These are phyloP conservation scores for Exophiala bonariae DNA, from an alignment of 2,329 filamentous ascomycete species.

Conservation along the genomic window DNA sequence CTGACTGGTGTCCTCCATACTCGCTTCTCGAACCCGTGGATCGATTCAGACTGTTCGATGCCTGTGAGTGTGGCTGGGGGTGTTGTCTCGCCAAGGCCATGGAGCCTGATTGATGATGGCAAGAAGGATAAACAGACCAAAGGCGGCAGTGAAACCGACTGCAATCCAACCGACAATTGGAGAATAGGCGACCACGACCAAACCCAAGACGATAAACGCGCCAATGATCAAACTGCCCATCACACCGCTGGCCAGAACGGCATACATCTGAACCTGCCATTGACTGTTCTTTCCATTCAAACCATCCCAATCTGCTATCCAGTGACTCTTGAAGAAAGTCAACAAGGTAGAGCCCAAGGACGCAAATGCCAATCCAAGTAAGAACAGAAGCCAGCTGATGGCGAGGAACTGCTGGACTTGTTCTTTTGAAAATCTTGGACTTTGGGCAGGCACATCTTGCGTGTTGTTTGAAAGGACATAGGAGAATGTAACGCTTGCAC, in stretches of 20 bases:
- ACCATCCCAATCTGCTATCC: conserved; percentile 29
- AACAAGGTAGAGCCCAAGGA: conserved; percentile 27
- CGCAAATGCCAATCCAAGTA: conserved; percentile 28
- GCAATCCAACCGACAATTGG: conserved; percentile 28
- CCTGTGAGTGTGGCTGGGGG: not conserved
- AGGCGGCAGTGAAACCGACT: conserved; percentile 26
- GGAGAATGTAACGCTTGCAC: conserved; percentile 28
- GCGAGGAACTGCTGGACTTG: conserved; percentile 26
- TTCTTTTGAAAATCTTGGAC: conserved; percentile 13
- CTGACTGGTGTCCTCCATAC: no score
- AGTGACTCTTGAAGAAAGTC: conserved; percentile 29
- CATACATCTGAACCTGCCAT: conserved; percentile 27
- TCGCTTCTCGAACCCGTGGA: no score
- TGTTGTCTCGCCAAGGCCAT: conserved; percentile 24
- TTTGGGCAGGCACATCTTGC: conserved; percentile 5
- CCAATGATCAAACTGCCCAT: conserved; percentile 25
- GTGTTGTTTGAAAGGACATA: conserved; percentile 27
- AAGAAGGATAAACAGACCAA: conserved; percentile 25
- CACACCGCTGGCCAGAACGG: conserved; percentile 22
- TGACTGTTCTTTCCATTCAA: conserved; percentile 22
- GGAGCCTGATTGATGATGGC: conserved; percentile 24
- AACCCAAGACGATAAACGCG: conserved; percentile 27
- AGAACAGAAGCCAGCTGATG: conserved; percentile 29
- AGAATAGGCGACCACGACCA: conserved; percentile 29
- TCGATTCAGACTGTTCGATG: conserved; percentile 4